Base-by-base conservation (phyloP, 805 yeast species). In the Tetrapisispora nanseiensis region DNA sequence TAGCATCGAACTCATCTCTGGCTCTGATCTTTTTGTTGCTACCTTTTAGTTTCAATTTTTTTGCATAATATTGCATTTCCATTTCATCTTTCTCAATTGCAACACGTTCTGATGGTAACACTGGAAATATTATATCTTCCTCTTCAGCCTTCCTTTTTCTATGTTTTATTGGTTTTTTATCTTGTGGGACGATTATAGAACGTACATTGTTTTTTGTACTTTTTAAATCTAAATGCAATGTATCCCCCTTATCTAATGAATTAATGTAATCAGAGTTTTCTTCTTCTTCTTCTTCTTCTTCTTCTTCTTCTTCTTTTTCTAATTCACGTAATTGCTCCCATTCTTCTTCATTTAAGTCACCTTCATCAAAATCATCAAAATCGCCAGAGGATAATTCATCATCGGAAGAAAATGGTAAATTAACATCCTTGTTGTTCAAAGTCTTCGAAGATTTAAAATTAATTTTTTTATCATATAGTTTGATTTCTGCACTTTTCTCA, bases 51-150 rank as follows among this genome's bases (percentile, higher is more conserved):
- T 94, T 94, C 9, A 89, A 67, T 53, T 83, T 80, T 48, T 81
- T 82, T 3, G 96, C 89, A 59, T 86, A 89, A 55, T 81, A 86
- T 33, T 73, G 76, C 63, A 84, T 79, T 41, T 89, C 95, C 43
- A 76, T 80, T 45, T 85, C 94, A 50, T 84, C 94, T 47, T 72
- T 70, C 37, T 66, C 63, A 50, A 74, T 55, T 27, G 71, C 62
- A 6, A 72, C 75, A 29, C 68, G 67, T 29, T 78, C 79, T 4
- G 69, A 68, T 2, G 74, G 66, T 6, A 68, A 61, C 49, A 52
- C 48, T 38, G 52, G 57, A 46, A 46, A 61, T 1, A 24, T 21
- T 13, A 41, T 15, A 31, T 45, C 44, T 21, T 44, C 43, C 7
- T 48, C 39, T 22, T 42, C 39, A 46, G 42, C 43, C 32, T 43